Evolutionary conservation across 306 rosid species (phyloP).

Genomic region (Citrullus colocynthis): DNA sequence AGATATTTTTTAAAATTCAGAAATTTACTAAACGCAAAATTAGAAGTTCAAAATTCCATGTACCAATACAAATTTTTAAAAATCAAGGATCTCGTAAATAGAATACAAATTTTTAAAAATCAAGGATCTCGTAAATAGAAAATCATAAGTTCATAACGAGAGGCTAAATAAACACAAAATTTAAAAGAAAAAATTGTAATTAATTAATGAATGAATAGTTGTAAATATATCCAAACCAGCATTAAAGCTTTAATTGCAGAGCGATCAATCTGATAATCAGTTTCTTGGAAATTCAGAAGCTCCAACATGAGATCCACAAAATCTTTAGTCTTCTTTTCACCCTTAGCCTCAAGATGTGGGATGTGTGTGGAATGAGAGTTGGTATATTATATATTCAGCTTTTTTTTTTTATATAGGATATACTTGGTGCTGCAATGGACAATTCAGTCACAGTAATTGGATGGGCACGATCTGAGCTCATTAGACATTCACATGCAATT

Average conservation of each 20-base stretch:
- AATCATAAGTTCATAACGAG: no score
- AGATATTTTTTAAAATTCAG: no score
- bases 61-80: no score
- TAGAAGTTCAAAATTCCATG: no score
- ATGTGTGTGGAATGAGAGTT: not conserved
- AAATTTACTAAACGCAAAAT: no score
- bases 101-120: no score
- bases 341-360: conserved; percentile 7
- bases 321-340: conserved; percentile 18
- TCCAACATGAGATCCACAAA: conserved; percentile 24
- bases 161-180: no score
- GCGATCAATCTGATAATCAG: conserved; percentile 24
- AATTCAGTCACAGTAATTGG: conserved; percentile 43
- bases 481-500: conserved; percentile 41
- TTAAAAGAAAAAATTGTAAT: no score
- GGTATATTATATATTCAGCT: not conserved
- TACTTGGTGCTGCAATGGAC: conserved; percentile 34
- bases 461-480: conserved; percentile 38
- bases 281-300: conserved; percentile 20
- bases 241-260: conserved; percentile 26
- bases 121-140: no score
- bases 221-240: conserved; percentile 15
- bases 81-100: no score
- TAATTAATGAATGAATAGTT: no score
- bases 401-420: conserved; percentile 24